phyloP scores from a whole-genome alignment of 139 green algal genomes.

The Mesostigma viride region DNA sequence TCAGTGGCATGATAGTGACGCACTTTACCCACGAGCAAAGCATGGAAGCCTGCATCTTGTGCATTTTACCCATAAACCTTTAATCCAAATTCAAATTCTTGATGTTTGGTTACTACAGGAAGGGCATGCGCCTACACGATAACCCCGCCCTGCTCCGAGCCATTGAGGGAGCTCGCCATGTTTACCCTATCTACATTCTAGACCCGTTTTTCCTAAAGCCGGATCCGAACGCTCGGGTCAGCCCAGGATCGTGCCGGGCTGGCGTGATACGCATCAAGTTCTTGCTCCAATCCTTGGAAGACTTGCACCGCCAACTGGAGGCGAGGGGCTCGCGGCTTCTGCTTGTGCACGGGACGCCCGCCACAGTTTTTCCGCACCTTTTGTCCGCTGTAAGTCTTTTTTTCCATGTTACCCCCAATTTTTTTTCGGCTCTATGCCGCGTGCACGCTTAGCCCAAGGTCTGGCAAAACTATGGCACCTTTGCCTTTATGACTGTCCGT shows the following conservation, averaged over 20 bases:
- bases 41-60: too few relatives aligned
- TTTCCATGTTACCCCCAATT: too few relatives aligned
- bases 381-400: constrained; percentile 18
- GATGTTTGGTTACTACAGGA: too few relatives aligned
- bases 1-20: too few relatives aligned
- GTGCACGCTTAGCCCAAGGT: too few relatives aligned
- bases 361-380: constrained; percentile 11
- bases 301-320: neutral
- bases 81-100: too few relatives aligned
- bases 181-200: constrained; percentile 24
- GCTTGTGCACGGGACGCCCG: constrained; percentile 14
- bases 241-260: constrained; percentile 15
- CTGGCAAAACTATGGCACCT: too few relatives aligned
- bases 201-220: constrained; percentile 25
- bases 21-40: too few relatives aligned
- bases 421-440: too few relatives aligned
- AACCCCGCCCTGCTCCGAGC: constrained; percentile 21
- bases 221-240: constrained; percentile 13
- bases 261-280: constrained; percentile 26
- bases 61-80: too few relatives aligned
- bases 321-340: constrained; percentile 13
- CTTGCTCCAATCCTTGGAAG: constrained; percentile 14
- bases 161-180: neutral
- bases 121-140: constrained; percentile 25
- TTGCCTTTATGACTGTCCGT: too few relatives aligned